Evolutionary conservation across 2,329 filamentous ascomycete species (phyloP).

Genomic region (Fusarium dimerum): DNA sequence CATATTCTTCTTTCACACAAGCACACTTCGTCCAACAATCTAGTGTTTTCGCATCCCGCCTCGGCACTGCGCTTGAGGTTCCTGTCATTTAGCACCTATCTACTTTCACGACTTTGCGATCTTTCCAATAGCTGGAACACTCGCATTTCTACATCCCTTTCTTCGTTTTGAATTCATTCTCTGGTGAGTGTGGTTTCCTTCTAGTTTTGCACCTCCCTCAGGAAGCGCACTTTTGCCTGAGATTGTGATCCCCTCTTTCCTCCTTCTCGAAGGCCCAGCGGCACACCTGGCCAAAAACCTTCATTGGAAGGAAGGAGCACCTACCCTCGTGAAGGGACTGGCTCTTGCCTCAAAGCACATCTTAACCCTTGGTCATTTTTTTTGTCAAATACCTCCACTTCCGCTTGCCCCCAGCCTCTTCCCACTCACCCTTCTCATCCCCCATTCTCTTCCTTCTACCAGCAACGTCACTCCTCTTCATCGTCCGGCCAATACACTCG

Average conservation of each 20-base stretch:
- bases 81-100: slow-evolving; percentile 4
- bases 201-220: neutral
- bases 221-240: neutral
- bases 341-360: neutral
- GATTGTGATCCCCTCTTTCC: neutral
- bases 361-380: slow-evolving; percentile 6
- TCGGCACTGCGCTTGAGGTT: neutral
- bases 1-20: neutral
- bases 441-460: slow-evolving; percentile 9
- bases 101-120: neutral
- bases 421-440: neutral
- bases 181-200: neutral
- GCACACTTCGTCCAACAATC: neutral
- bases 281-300: too few relatives aligned
- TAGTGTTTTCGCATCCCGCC: neutral
- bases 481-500: slow-evolving; percentile 1
- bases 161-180: neutral
- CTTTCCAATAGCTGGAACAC: slow-evolving; percentile 9
- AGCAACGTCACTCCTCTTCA: slow-evolving; percentile 3
- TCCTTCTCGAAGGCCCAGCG: too few relatives aligned
- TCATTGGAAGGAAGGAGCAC: too few relatives aligned
- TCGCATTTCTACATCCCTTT: neutral
- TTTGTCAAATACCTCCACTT: neutral
- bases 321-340: too few relatives aligned
- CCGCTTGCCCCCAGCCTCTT: slow-evolving; percentile 1